These are phyloP conservation scores for Talaromyces trachyspermus DNA, from an alignment of 495 filamentous ascomycete species.

Conservation along the genomic window DNA sequence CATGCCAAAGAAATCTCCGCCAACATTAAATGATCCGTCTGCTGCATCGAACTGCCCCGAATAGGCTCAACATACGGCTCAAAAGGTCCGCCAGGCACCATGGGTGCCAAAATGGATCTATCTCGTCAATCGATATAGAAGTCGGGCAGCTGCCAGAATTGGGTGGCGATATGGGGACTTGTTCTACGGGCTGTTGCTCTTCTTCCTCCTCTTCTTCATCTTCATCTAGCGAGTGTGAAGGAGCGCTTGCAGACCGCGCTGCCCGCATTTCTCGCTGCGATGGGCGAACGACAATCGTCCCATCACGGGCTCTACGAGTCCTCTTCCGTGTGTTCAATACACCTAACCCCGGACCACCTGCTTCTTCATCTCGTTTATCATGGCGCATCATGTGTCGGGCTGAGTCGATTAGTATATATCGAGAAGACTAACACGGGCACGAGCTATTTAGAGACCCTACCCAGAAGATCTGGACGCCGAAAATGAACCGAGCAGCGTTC, in stretches of 20 bases:
- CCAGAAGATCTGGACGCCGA: conserved; percentile 45
- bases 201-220: conserved; percentile 8
- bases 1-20: conserved; percentile 20
- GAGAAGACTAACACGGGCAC: no score
- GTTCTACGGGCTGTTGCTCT: conserved; percentile 13
- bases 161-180: conserved; percentile 25
- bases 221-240: neutral
- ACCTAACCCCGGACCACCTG: conserved; percentile 50
- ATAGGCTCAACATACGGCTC: conserved; percentile 31
- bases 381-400: conserved; percentile 54
- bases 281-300: conserved; percentile 42
- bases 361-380: conserved; percentile 52
- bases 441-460: conserved; percentile 24
- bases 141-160: conserved; percentile 21
- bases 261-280: conserved; percentile 19
- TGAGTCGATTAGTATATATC: conserved; percentile 18
- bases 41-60: conserved; percentile 31
- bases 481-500: conserved; percentile 51
- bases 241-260: neutral
- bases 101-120: conserved; percentile 26
- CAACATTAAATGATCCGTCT: conserved; percentile 25
- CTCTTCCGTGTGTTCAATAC: conserved; percentile 54
- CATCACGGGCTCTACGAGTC: conserved; percentile 49
- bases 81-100: conserved; percentile 28
- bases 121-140: conserved; percentile 21